Base-by-base conservation (phyloP, 2,329 filamentous ascomycete genomes). In the Diaporthe capsici region DNA sequence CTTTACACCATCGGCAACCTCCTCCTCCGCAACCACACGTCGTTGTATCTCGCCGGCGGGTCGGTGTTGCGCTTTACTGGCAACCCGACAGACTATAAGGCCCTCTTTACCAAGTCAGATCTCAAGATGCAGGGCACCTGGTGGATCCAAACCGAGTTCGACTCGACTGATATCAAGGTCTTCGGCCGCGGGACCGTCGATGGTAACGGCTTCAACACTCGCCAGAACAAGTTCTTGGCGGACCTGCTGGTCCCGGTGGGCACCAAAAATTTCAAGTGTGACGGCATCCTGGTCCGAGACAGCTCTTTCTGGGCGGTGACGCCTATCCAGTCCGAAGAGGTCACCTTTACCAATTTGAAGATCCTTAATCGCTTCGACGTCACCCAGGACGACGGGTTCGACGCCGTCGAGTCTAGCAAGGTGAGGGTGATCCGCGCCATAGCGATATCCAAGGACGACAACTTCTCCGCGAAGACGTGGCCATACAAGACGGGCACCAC, bases 241-340 rank as follows among this genome's bases (percentile, higher is more conserved):
- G 39, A 65, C 39, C 60, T 65, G 25, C 25, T 65, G 39, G 60
- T 65, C 39, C 60, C 60, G 1, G 60, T 65, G 15, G 60, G 60
- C 39, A 65, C 60, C 25, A 65, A 31, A 5, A 65, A 65, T 5
- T 65, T 65, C 25, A 44, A 47, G 9, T 47, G 60, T 9, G 60
- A 65, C 60, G 60, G 60, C 60, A 65, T 65, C 17, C 39, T 65
- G 60, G 60, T 65, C 15, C 60, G 60, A 47, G 60, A 65, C 60
- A 65, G 60, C 25, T 65, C 60, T 22, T 65, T 65, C 60, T 65
- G 60, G 60, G 60, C 60, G 9, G 60, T 65, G 4, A 65, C 60
- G 15, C 60, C 60, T 2, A 65, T 65, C 17, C 60, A 65, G 25
- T 65, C 60, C 17, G 60, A 65, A 22, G 60, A 65, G 25, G 60